phyloP scores from a whole-genome alignment of 73 alveolate genomes.

The Tetrahymena malaccensis region DNA sequence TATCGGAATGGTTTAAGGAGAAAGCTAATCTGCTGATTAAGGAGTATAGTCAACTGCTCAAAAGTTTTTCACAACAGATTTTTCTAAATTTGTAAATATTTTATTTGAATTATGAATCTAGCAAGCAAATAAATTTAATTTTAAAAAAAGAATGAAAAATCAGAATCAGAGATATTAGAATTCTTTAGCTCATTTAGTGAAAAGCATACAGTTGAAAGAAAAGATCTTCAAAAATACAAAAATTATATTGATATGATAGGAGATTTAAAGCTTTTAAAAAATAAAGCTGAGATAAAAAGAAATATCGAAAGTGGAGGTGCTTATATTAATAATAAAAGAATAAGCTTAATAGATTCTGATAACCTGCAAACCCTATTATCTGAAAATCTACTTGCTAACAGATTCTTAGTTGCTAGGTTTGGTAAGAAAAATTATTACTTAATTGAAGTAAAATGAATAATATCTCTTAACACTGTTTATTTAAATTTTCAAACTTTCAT shows the following conservation, averaged over 20 bases:
- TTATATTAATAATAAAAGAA: neutral
- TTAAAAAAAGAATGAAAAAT: neutral
- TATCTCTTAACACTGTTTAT: neutral
- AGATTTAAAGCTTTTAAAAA: neutral
- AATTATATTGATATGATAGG: neutral
- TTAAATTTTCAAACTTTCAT: neutral
- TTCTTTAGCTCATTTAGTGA: neutral
- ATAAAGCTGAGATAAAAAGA: neutral
- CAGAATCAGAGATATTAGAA: neutral
- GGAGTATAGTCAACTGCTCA: neutral
- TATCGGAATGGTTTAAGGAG: neutral
- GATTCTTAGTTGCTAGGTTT: neutral
- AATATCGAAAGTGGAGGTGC: neutral
- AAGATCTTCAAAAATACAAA: neutral
- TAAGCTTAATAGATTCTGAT: neutral
- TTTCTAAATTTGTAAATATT: neutral
- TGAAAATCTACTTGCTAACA: neutral
- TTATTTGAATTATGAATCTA: neutral
- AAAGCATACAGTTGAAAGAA: neutral
- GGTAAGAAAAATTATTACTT: neutral
- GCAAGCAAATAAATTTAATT: neutral
- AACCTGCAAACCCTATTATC: neutral
- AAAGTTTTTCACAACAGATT: neutral
- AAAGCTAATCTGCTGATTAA: neutral
- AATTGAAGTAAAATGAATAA: neutral